Conservation (phyloP, 2,329 filamentous ascomycete species). For the Chaetomium olivaceum region DNA sequence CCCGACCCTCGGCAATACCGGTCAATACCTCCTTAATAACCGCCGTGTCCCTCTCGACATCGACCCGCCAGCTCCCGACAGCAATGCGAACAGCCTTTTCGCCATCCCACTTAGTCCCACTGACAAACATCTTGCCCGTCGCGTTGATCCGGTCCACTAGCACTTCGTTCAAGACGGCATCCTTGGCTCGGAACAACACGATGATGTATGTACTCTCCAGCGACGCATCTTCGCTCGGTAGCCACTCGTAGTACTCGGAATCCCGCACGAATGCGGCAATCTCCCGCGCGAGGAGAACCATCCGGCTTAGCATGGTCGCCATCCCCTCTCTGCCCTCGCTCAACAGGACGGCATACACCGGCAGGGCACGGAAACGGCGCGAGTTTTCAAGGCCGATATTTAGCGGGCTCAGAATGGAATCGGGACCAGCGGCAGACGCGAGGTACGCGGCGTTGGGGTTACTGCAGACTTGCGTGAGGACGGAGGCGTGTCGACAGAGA, state of each 20-base stretch:
- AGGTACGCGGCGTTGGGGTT: conserved; percentile 89
- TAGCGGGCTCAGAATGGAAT: conserved; percentile 71
- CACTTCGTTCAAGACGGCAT: conserved; percentile 61
- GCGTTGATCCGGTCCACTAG: conserved; percentile 74
- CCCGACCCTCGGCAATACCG: conserved; percentile 20
- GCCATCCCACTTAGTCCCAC: conserved; percentile 76
- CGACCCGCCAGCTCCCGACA: conserved; percentile 79
- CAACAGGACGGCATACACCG: conserved; percentile 77
- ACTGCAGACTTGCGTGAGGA: conserved; percentile 66
- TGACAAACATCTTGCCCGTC: conserved; percentile 75
- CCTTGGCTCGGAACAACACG: conserved; percentile 74
- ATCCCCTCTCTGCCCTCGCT: conserved; percentile 74
- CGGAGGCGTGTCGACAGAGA: conserved; percentile 64
- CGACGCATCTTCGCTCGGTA: conserved; percentile 50
- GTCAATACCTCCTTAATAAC: conserved; percentile 60
- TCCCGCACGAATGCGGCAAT: conserved; percentile 65
- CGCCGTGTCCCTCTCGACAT: conserved; percentile 65
- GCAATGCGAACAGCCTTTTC: conserved; percentile 77
- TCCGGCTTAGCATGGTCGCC: conserved; percentile 66
- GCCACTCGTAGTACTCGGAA: conserved; percentile 64
- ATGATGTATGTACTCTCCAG: conserved; percentile 62
- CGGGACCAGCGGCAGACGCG: conserved; percentile 40
- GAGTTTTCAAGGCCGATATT: conserved; percentile 92
- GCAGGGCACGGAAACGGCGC: conserved; percentile 84
- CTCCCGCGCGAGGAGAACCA: conserved; percentile 68